Evolutionary conservation across 1,284 basidiomycete genomes (phyloP), one percentile per base, ranked within the genome.

Genomic region (Naganishia cerealis): DNA sequence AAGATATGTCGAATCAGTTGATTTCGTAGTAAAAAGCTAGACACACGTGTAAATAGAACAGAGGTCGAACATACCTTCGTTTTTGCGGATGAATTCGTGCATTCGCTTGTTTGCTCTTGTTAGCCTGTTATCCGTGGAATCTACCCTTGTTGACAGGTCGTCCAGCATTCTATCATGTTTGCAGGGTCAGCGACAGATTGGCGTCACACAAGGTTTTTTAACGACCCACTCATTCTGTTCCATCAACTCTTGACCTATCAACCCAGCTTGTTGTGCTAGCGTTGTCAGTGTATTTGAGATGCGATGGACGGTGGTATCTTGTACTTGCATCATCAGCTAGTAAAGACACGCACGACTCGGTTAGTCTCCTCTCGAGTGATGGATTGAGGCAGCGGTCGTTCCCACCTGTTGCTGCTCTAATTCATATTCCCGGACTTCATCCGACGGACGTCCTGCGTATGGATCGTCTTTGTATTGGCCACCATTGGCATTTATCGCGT

Each of bases 241-340:
- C 5, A 78, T 82, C 55, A 95, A 90, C 77, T 96, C 93, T 62
- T 86, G 87, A 0, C 93, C 93, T 86, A 96, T 95, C 52, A 95
- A 81, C 6, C 89, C 90, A 0, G 93, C 93, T 80, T 96, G 94
- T 71, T 90, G 87, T 0, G 89, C 87, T 15, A 96, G 82, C 1
- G 88, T 92, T 66, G 78, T 86, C 52, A 96, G 78, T 0, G 93
- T 92, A 0, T 92, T 91, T 0, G 89, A 86, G 74, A 96, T 94
- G 0, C 88, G 86, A 54, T 89, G 87, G 69, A 96, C 87, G 0
- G 92, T 89, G 57, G 87, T 85, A 76, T 96, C 93, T 83, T 96
- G 93, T 74, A 90, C 86, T 56, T 84, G 85, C 52, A 95, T 87
- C 79, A 94, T 87, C 77, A 92, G 86, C 90, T 94, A 71, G 9